A percentile compares a stretch with the other conserved stretches of the same genome.
phyloP scores from a whole-genome alignment of 306 rosid species.

The Malus sylvestris region DNA sequence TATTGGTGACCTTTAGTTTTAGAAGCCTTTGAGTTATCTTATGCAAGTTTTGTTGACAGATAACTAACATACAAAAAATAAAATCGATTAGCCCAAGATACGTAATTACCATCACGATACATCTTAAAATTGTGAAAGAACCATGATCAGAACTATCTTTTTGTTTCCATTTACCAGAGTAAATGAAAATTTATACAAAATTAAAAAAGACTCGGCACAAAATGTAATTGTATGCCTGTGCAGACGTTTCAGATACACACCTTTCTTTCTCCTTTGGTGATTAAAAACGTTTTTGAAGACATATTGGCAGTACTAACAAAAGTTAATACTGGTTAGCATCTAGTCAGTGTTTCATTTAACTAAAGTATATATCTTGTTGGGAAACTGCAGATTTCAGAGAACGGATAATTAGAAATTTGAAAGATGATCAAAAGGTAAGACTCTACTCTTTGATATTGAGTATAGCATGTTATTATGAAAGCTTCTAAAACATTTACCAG shows the following conservation, averaged over 20 bases:
- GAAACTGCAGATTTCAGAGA: constrained; percentile 75
- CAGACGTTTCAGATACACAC: background rate
- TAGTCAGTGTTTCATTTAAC: background rate
- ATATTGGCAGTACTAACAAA: background rate
- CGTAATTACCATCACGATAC: too few relatives aligned
- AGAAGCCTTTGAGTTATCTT: too few relatives aligned
- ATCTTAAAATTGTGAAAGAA: too few relatives aligned
- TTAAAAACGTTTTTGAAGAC: background rate
- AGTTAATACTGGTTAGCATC: background rate
- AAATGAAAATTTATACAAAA: background rate
- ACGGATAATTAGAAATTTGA: constrained; percentile 67
- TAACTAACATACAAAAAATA: too few relatives aligned
- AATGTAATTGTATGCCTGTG: background rate
- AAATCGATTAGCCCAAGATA: too few relatives aligned
- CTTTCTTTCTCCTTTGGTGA: background rate
- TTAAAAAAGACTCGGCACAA: background rate
- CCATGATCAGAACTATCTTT: background rate
- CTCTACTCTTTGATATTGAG: constrained; percentile 4
- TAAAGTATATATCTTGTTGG: constrained; percentile 5
- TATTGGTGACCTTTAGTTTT: too few relatives aligned
- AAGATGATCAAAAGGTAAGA: constrained; percentile 73
- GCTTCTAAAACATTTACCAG: constrained; percentile 5
- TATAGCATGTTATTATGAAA: background rate
- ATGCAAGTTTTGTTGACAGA: too few relatives aligned
- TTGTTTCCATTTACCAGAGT: background rate